Percentiles rank a stretch among this genome's conserved stretches.
Evolutionary conservation across 2,329 filamentous ascomycete genomes (phyloP).

Genomic region (Diplodia sapinea): DNA sequence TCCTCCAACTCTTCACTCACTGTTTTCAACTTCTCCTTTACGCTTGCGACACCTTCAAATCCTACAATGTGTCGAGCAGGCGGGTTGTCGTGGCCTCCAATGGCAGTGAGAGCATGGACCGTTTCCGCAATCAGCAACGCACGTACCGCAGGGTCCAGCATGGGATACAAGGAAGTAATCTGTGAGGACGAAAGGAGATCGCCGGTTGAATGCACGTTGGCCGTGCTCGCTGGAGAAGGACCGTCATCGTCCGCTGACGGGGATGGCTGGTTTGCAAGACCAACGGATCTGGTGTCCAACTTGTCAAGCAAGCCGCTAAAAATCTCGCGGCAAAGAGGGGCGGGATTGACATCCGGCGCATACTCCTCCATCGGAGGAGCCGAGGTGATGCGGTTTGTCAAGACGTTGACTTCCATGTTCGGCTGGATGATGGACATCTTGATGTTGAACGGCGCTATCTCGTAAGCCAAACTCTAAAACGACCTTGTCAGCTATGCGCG

Average conservation of each 20-base stretch:
- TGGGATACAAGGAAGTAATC: conserved; percentile 74
- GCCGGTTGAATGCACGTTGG: conserved; percentile 43
- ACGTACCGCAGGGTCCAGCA: conserved; percentile 67
- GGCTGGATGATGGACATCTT: conserved; percentile 96
- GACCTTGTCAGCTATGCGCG: background rate
- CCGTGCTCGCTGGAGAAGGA: conserved; percentile 37
- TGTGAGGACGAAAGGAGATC: conserved; percentile 55
- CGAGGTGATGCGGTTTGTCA: conserved; percentile 86
- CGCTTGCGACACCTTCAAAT: conserved; percentile 81
- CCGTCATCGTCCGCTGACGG: conserved; percentile 15
- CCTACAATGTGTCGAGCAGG: conserved; percentile 94
- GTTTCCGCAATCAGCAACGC: conserved; percentile 84
- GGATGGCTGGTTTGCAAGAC: conserved; percentile 34
- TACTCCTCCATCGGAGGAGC: conserved; percentile 77
- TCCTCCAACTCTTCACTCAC: conserved; percentile 96
- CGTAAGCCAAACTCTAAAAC: conserved; percentile 77
- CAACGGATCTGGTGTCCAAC: conserved; percentile 58
- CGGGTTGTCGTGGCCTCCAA: conserved; percentile 94
- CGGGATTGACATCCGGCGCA: conserved; percentile 71
- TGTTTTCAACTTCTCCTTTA: conserved; percentile 95
- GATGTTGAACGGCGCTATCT: conserved; percentile 94
- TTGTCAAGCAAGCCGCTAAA: conserved; percentile 78
- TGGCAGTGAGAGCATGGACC: conserved; percentile 86
- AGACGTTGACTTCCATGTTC: conserved; percentile 85
- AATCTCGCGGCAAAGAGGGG: conserved; percentile 83